Evolutionary conservation across 306 rosid genomes (phyloP).

Genomic region (Cucumis melo): DNA sequence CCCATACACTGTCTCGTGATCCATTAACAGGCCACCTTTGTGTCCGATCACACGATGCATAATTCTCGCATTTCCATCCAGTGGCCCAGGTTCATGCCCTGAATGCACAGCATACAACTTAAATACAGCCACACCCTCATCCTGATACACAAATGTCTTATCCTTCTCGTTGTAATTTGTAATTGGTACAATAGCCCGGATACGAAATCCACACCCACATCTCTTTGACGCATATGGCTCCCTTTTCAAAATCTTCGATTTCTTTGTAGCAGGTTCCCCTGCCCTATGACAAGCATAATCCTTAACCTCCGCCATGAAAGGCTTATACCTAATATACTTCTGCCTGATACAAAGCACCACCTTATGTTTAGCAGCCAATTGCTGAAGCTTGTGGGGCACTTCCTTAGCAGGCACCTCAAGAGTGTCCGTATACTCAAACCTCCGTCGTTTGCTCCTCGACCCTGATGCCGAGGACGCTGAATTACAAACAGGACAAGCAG

Average conservation of each 20-base stretch:
- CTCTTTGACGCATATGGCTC: slow-evolving; percentile 92
- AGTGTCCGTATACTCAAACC: slow-evolving; percentile 86
- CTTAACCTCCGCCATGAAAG: slow-evolving; percentile 99
- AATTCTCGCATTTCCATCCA: slow-evolving; percentile 96
- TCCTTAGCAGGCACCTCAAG: slow-evolving; percentile 91
- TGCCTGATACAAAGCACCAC: slow-evolving; percentile 93
- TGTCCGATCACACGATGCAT: slow-evolving; percentile 94
- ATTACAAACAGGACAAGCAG: slow-evolving; percentile 66
- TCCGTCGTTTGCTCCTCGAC: slow-evolving; percentile 49
- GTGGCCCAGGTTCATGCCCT: slow-evolving; percentile 95
- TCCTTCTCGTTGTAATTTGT: slow-evolving; percentile 91
- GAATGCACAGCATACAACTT: slow-evolving; percentile 95
- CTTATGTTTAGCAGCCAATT: slow-evolving; percentile 82
- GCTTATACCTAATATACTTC: slow-evolving; percentile 96
- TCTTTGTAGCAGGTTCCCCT: slow-evolving; percentile 81
- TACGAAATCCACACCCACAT: slow-evolving; percentile 97
- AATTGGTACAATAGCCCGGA: slow-evolving; percentile 97
- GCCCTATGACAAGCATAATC: slow-evolving; percentile 98
- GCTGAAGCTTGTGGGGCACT: slow-evolving; percentile 71
- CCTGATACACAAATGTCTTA: slow-evolving; percentile 90
- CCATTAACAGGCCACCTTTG: slow-evolving; percentile 71
- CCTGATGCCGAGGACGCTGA: slow-evolving; percentile 32
- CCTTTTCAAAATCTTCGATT: slow-evolving; percentile 70
- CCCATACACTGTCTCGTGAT: slow-evolving; percentile 79
- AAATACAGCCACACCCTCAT: slow-evolving; percentile 83